phyloP scores from a whole-genome alignment of 192 early-diverging fungal species.

The Mortierella antarctica region DNA sequence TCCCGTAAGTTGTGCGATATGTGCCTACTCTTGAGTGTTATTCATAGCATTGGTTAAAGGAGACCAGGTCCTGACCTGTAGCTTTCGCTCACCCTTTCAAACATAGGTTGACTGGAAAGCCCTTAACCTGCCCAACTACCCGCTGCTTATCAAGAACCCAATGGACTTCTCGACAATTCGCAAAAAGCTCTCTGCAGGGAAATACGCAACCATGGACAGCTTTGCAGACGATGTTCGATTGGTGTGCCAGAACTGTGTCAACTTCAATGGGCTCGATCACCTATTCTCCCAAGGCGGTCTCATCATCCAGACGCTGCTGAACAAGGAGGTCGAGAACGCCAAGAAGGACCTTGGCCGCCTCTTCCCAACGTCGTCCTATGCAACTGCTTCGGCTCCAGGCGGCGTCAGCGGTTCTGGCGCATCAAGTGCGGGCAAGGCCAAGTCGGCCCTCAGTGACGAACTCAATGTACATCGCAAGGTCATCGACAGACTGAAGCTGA shows the following conservation, averaged over 20 bases:
- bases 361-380: slow-evolving; percentile 27
- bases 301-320: slow-evolving; percentile 32
- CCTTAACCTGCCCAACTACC: slow-evolving; percentile 60
- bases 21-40: neutral
- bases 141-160: slow-evolving; percentile 66
- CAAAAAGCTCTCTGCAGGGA: slow-evolving; percentile 60
- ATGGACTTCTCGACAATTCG: slow-evolving; percentile 80
- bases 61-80: neutral
- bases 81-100: neutral
- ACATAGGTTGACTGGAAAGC: slow-evolving; percentile 57
- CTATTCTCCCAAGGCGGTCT: slow-evolving; percentile 44
- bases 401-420: slow-evolving; percentile 10
- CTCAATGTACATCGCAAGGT: slow-evolving; percentile 41
- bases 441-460: slow-evolving; percentile 16
- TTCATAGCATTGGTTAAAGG: neutral
- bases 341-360: slow-evolving; percentile 36
- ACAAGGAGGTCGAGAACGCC: slow-evolving; percentile 45
- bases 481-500: slow-evolving; percentile 47
- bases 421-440: slow-evolving; percentile 4
- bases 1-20: slow-evolving; percentile 45
- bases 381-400: neutral
- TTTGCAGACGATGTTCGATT: slow-evolving; percentile 71
- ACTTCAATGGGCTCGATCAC: slow-evolving; percentile 68
- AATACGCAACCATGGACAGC: slow-evolving; percentile 60
- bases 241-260: slow-evolving; percentile 79